Percentiles rank a stretch among this genome's conserved stretches.
These are phyloP conservation scores for Dittrichia graveolens DNA, from an alignment of 129 eudicot genomes.

Conservation along the genomic window DNA sequence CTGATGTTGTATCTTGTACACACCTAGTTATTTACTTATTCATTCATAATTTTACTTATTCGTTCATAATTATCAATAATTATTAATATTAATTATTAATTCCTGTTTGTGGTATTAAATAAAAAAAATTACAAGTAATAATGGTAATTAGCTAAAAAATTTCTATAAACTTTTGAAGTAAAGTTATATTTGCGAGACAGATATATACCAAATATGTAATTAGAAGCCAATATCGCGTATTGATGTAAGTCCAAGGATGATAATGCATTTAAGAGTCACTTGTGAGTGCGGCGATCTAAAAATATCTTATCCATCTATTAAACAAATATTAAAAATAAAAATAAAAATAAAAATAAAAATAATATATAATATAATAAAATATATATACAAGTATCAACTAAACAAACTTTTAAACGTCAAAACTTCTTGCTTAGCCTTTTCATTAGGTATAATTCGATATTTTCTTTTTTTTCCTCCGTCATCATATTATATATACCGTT, in stretches of 20 bases:
- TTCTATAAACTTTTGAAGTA: too few species aligned
- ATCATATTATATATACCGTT: too few species aligned
- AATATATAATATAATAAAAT: background rate
- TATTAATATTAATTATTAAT: too few species aligned
- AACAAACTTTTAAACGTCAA: background rate
- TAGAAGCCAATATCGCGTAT: conserved; percentile 9
- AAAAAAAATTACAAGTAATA: background rate
- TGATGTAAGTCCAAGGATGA: conserved; percentile 20
- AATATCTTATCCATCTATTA: conserved; percentile 24
- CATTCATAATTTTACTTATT: too few species aligned
- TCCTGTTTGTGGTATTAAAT: too few species aligned
- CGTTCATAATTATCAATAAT: too few species aligned
- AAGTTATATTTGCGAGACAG: background rate
- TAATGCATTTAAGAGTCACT: conserved; percentile 25
- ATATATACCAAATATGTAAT: background rate
- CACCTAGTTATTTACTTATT: too few species aligned
- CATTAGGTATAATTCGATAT: background rate
- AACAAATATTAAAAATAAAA: conserved; percentile 3
- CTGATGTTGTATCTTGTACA: too few species aligned
- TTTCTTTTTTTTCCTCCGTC: background rate
- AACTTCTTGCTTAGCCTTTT: background rate
- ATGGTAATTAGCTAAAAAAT: background rate
- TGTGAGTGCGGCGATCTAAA: conserved; percentile 30
- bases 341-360: conserved; percentile 17
- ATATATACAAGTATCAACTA: background rate